Evolutionary conservation across 208 protist genomes (phyloP), one percentile per base, ranked within the genome.

Genomic region (Acanthamoeba divionensis): DNA sequence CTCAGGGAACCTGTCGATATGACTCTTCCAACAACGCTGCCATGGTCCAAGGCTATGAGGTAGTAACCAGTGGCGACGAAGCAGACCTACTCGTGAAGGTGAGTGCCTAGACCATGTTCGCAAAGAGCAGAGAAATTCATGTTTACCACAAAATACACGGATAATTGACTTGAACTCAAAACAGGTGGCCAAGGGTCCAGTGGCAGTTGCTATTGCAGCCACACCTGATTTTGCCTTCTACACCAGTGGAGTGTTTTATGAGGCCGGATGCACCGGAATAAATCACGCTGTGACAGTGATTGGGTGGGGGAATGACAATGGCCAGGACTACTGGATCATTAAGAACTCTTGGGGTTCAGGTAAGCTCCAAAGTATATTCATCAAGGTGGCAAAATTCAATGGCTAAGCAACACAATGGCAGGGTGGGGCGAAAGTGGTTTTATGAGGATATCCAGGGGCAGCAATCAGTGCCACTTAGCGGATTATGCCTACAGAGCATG

Each of bases 171-270:
- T n/a, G n/a, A n/a, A n/a, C n/a, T n/a, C n/a, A n/a, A n/a, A n/a
- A n/a, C n/a, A 83, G 73, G 71, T 50, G 50, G 41, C 41, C 47
- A 83, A 65, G 73, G 97, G 97, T 62, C 97, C 97, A 63, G 75
- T 98, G 67, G 90, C 97, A 48, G 93, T 98, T 55, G 97, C 96
- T 15, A 97, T 98, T 10, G 97, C 98, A 87, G 97, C 97, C 91
- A 38, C 93, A 87, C 79, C 94, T 88, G 3, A 85, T 33, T 98
- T 96, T 95, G 57, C 66, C 41, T 93, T 73, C 80, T 98, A 98
- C 92, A 54, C 54, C 0, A 91, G 90, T 31, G 96, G 96, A 77
- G 94, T 97, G 54, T 96, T 96, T 62, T 80, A 95, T 77, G 92
- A 91, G 1, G 18, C 92, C 36, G 45, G 33, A 6, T 97, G 96